A percentile compares a stretch with the other conserved stretches of the same genome.
phyloP scores from a whole-genome alignment of 139 green algal species.

The Chlorella sp. region DNA sequence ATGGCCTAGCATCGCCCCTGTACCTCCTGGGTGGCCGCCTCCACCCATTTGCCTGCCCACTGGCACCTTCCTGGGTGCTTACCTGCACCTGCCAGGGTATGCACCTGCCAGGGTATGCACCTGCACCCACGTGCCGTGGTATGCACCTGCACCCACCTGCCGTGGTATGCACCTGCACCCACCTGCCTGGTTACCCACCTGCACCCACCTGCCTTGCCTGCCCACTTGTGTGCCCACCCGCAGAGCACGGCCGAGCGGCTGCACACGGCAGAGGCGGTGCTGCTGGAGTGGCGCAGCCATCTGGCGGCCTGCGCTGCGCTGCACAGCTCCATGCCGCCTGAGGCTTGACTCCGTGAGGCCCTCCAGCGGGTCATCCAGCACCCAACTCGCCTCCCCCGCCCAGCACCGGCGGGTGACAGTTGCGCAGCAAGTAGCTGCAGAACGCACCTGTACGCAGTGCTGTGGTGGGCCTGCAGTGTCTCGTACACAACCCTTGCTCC shows the following conservation, averaged over 20 bases:
- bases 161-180: neutral
- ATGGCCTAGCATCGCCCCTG: too few species aligned
- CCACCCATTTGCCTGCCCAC: neutral
- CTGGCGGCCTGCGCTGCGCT: neutral
- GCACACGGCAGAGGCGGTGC: neutral
- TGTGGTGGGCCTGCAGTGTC: too few species aligned
- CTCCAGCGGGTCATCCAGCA: too few species aligned
- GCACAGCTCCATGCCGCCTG: too few species aligned
- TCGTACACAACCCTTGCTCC: too few species aligned
- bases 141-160: neutral
- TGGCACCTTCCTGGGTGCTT: too few species aligned
- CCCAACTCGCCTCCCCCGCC: too few species aligned
- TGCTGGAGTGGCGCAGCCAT: neutral
- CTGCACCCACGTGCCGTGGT: neutral
- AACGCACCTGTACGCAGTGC: too few species aligned
- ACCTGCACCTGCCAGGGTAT: neutral
- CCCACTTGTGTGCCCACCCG: neutral
- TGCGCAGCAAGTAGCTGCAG: too few species aligned
- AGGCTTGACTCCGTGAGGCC: too few species aligned
- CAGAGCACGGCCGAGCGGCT: constrained; percentile 12
- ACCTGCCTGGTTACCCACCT: neutral
- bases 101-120: neutral
- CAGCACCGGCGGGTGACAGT: too few species aligned
- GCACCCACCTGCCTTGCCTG: neutral
- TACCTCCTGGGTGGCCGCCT: too few species aligned